These are phyloP conservation scores for Ceratocystis diversiconidia DNA, from an alignment of 2,329 filamentous ascomycete genomes.

Conservation along the genomic window DNA sequence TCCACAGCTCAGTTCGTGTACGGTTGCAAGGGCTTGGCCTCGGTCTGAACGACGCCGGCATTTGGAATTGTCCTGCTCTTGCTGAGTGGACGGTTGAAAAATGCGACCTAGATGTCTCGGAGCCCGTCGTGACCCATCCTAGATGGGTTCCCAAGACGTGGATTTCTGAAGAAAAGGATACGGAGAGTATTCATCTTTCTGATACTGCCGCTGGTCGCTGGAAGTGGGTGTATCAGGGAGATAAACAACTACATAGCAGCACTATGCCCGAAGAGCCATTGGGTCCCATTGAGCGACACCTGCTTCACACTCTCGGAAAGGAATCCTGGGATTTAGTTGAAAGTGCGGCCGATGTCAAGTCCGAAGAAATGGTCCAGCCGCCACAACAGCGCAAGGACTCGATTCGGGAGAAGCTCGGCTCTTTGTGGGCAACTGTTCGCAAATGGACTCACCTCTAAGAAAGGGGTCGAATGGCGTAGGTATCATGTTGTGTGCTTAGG, in stretches of 20 bases:
- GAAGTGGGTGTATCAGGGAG: slow-evolving; percentile 41
- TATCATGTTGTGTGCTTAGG: background rate
- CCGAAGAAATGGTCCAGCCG: slow-evolving; percentile 10
- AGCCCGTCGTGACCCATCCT: background rate
- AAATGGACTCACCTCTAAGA: background rate
- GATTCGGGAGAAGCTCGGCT: slow-evolving; percentile 6
- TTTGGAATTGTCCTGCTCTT: slow-evolving; percentile 36
- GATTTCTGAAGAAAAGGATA: slow-evolving; percentile 19
- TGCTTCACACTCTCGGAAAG: slow-evolving; percentile 33
- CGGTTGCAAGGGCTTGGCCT: slow-evolving; percentile 37
- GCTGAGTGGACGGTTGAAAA: slow-evolving; percentile 30
- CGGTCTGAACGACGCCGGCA: slow-evolving; percentile 33
- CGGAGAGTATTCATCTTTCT: slow-evolving; percentile 17
- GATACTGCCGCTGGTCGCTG: slow-evolving; percentile 28
- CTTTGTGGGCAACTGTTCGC: background rate
- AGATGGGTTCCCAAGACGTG: slow-evolving; percentile 11
- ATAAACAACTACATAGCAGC: slow-evolving; percentile 28
- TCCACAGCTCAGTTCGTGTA: slow-evolving; percentile 41
- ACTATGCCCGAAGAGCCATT: slow-evolving; percentile 39
- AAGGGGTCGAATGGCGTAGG: background rate
- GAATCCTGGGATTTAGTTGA: slow-evolving; percentile 23
- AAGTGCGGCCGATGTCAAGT: background rate
- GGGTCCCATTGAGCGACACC: slow-evolving; percentile 37
- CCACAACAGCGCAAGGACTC: slow-evolving; percentile 4
- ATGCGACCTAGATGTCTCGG: background rate